Conservation (phyloP, 2,329 filamentous ascomycete genomes). For the Nigrospora sphaerica region DNA sequence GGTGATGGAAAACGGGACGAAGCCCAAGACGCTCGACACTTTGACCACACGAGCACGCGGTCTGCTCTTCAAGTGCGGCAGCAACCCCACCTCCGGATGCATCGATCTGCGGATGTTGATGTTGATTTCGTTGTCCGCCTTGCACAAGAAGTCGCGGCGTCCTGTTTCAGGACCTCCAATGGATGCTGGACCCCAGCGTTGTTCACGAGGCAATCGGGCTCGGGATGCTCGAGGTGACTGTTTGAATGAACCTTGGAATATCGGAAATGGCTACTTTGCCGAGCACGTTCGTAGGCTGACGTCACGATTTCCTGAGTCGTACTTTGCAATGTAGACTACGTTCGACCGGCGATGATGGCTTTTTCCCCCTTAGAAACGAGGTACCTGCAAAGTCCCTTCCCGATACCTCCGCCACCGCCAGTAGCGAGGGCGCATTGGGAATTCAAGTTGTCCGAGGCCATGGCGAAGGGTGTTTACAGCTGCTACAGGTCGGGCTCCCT, state of each 20-base stretch:
- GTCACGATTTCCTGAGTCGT: constrained; percentile 36
- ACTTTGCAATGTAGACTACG: constrained; percentile 41
- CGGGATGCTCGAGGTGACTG: constrained; percentile 41
- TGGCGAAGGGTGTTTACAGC: not conserved
- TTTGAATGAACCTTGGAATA: constrained; percentile 36
- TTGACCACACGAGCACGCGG: constrained; percentile 41
- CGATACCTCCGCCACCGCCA: constrained; percentile 45
- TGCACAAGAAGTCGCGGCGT: constrained; percentile 34
- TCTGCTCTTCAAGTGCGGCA: constrained; percentile 40
- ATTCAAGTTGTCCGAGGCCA: constrained; percentile 13
- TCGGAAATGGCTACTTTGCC: constrained; percentile 39
- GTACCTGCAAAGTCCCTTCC: constrained; percentile 38
- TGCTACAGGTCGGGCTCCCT: no score
- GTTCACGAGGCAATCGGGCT: constrained; percentile 52
- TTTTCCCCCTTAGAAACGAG: constrained; percentile 38
- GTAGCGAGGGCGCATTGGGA: constrained; percentile 41
- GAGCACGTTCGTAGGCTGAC: constrained; percentile 42
- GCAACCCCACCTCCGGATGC: constrained; percentile 41
- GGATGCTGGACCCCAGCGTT: constrained; percentile 53
- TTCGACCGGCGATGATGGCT: constrained; percentile 46
- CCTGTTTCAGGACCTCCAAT: constrained; percentile 32
- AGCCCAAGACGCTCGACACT: constrained; percentile 46
- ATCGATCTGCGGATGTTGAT: constrained; percentile 53
- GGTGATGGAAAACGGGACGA: constrained; percentile 41
- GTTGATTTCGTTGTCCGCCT: constrained; percentile 49